Percentiles rank a stretch among this genome's conserved stretches.
phyloP scores from a whole-genome alignment of 2,329 filamentous ascomycete species.

The Diplocarpon mali region DNA sequence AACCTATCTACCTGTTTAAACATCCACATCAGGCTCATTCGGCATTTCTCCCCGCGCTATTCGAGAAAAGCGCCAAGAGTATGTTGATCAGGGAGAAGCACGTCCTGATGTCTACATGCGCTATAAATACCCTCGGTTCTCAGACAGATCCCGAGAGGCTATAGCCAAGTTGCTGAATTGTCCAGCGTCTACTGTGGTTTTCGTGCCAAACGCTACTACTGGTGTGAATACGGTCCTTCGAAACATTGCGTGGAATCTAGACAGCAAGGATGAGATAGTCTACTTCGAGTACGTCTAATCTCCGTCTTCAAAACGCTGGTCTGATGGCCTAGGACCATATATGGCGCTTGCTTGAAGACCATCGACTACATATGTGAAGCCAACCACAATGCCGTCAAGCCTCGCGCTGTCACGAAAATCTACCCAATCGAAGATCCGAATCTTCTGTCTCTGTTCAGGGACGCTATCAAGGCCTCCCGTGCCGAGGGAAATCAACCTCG shows the following conservation, averaged over 20 bases:
- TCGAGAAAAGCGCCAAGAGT: slow-evolving; percentile 45
- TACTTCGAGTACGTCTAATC: slow-evolving; percentile 49
- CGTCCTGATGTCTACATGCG: slow-evolving; percentile 70
- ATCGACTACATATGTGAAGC: slow-evolving; percentile 64
- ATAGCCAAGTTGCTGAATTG: slow-evolving; percentile 57
- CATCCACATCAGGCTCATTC: slow-evolving; percentile 50
- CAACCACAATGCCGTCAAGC: slow-evolving; percentile 32
- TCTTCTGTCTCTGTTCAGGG: slow-evolving; percentile 49
- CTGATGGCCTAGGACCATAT: slow-evolving; percentile 8
- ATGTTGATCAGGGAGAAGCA: slow-evolving; percentile 62
- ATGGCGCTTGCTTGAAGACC: slow-evolving; percentile 56
- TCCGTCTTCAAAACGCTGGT: not conserved
- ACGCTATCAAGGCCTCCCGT: slow-evolving; percentile 42
- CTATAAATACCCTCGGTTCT: slow-evolving; percentile 49
- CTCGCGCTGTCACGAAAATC: slow-evolving; percentile 45
- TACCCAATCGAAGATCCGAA: slow-evolving; percentile 63
- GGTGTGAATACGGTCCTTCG: slow-evolving; percentile 71
- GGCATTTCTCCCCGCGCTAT: slow-evolving; percentile 61
- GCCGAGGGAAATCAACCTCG: slow-evolving; percentile 46
- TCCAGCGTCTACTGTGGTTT: slow-evolving; percentile 55
- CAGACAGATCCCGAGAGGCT: slow-evolving; percentile 55
- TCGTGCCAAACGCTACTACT: slow-evolving; percentile 72
- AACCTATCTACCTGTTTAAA: not conserved
- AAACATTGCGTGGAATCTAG: slow-evolving; percentile 54
- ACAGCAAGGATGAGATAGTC: slow-evolving; percentile 57